phyloP scores from a whole-genome alignment of 139 green algal genomes.

The Raphidocelis subcapitata region DNA sequence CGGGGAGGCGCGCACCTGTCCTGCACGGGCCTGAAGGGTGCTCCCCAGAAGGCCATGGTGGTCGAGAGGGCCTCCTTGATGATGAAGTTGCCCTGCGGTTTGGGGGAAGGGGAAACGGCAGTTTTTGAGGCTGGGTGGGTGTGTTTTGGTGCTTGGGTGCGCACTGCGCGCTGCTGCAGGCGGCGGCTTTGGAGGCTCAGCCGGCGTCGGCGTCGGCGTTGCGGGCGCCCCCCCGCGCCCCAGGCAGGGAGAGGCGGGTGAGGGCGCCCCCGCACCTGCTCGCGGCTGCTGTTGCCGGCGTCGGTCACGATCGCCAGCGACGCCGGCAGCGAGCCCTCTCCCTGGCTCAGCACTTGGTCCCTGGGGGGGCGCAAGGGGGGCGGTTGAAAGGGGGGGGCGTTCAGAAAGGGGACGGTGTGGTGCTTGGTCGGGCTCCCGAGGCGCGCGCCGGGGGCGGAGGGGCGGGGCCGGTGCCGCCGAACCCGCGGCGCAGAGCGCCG shows the following conservation, averaged over 20 bases:
- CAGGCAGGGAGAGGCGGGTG: too few species aligned
- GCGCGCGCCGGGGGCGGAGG: too few species aligned
- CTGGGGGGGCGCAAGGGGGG: slow-evolving; percentile 13
- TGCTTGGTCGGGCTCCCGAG: too few species aligned
- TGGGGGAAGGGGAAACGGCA: not conserved
- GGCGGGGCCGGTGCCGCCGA: too few species aligned
- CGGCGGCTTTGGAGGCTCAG: not conserved
- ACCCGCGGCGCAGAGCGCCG: too few species aligned
- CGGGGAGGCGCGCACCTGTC: not conserved
- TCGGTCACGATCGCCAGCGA: slow-evolving; percentile 53
- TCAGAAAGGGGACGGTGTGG: too few species aligned
- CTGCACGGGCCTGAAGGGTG: slow-evolving; percentile 59
- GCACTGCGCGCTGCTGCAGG: slow-evolving; percentile 3
- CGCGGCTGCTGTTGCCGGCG: slow-evolving; percentile 56
- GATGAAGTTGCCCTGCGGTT: slow-evolving; percentile 82
- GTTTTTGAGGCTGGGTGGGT: not conserved
- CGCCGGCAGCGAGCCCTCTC: slow-evolving; percentile 24
- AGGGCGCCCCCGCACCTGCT: slow-evolving; percentile 54
- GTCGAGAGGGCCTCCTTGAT: slow-evolving; percentile 82
- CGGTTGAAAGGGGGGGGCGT: too few species aligned
- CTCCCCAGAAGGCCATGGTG: slow-evolving; percentile 68
- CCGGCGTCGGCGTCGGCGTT: too few species aligned
- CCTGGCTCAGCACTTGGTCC: slow-evolving; percentile 7
- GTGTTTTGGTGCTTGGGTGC: slow-evolving; percentile 34
- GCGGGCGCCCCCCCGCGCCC: too few species aligned